Conservation (phyloP, 2,329 filamentous ascomycete species). For the Fonsecaea nubica region DNA sequence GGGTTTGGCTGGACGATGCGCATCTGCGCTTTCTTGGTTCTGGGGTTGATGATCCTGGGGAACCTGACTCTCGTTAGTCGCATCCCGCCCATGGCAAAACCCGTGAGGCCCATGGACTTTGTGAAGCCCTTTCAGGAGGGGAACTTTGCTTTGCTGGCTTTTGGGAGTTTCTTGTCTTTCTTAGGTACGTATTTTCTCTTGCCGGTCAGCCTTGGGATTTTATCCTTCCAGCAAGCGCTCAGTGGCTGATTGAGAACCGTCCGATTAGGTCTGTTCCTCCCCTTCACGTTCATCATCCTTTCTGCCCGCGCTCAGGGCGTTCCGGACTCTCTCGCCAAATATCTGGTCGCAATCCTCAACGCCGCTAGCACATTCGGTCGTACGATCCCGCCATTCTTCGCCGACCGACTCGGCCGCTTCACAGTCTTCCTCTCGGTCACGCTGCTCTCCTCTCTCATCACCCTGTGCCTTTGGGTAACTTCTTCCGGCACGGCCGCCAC, state of each 20-base stretch:
- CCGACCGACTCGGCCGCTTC: slow-evolving; percentile 43
- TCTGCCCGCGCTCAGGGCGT: slow-evolving; percentile 54
- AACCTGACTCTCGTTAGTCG: slow-evolving; percentile 61
- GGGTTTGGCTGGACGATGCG: slow-evolving; percentile 66
- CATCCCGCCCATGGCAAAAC: slow-evolving; percentile 49
- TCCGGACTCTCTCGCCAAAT: slow-evolving; percentile 55
- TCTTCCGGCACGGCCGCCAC: slow-evolving; percentile 61
- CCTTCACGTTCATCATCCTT: slow-evolving; percentile 41
- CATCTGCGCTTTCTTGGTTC: slow-evolving; percentile 65
- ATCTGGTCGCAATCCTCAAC: slow-evolving; percentile 63
- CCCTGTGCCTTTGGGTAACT: slow-evolving; percentile 64
- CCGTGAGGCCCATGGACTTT: slow-evolving; percentile 44
- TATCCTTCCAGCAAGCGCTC: not conserved
- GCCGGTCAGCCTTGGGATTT: not conserved
- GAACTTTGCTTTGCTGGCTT: slow-evolving; percentile 38
- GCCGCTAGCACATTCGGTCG: slow-evolving; percentile 49
- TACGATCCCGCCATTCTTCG: slow-evolving; percentile 44
- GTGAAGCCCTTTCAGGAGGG: slow-evolving; percentile 41
- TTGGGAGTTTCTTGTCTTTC: slow-evolving; percentile 53
- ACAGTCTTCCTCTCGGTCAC: slow-evolving; percentile 46
- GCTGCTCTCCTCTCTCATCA: slow-evolving; percentile 52
- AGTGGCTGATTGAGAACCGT: not conserved
- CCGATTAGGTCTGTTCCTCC: slow-evolving; percentile 44
- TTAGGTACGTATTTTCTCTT: slow-evolving; percentile 42
- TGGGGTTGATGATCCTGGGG: slow-evolving; percentile 62